A percentile compares a stretch with the other conserved stretches of the same genome.
These are phyloP conservation scores for Mycena indigotica DNA, from an alignment of 768 basidiomycete genomes.

Conservation along the genomic window DNA sequence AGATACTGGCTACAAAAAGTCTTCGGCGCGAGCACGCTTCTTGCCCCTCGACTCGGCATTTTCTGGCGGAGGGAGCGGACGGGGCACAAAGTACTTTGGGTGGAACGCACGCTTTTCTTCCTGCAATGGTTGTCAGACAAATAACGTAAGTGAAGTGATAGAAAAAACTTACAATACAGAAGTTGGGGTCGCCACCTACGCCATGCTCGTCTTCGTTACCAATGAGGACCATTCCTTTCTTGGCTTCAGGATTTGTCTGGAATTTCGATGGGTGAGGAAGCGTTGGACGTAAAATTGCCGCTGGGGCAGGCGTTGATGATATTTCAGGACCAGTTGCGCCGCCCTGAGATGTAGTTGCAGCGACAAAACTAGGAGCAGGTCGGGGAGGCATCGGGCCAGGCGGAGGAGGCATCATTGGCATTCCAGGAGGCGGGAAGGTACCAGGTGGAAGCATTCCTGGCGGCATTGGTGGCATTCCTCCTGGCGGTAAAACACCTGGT, in stretches of 20 bases:
- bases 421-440: slow-evolving; percentile 24
- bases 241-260: slow-evolving; percentile 73
- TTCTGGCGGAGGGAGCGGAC: slow-evolving; percentile 37
- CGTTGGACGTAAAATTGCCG: slow-evolving; percentile 33
- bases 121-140: slow-evolving; percentile 38
- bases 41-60: slow-evolving; percentile 72
- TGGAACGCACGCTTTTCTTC: slow-evolving; percentile 76
- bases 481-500: too few relatives aligned
- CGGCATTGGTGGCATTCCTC: slow-evolving; percentile 51
- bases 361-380: slow-evolving; percentile 24
- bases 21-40: slow-evolving; percentile 85
- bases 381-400: slow-evolving; percentile 29
- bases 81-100: slow-evolving; percentile 60
- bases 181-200: slow-evolving; percentile 63
- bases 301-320: slow-evolving; percentile 19
- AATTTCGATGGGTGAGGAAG: slow-evolving; percentile 60
- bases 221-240: slow-evolving; percentile 75
- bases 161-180: slow-evolving; percentile 64
- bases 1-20: slow-evolving; percentile 57
- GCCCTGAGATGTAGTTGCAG: slow-evolving; percentile 23
- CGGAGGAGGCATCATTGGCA: slow-evolving; percentile 32
- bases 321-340: slow-evolving; percentile 16
- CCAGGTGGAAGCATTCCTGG: slow-evolving; percentile 44
- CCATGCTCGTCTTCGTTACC: slow-evolving; percentile 38
- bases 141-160: not conserved